Base-by-base conservation (phyloP, 1,284 basidiomycete species). In the Cryptococcus deneoformans region DNA sequence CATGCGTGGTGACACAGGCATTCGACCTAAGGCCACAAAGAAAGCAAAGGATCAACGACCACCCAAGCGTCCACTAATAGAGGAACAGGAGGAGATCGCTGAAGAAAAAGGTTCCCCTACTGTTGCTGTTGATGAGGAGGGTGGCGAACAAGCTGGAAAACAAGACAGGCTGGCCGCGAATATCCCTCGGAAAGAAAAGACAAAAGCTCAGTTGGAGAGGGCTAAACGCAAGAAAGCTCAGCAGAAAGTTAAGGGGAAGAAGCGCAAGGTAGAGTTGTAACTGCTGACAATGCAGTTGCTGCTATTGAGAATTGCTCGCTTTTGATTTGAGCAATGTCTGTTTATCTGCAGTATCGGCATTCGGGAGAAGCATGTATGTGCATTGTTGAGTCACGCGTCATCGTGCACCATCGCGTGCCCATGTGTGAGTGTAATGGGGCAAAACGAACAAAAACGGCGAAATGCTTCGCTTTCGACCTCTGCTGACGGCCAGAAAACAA, bases 151-250 rank as follows among this genome's bases (percentile, higher is more conserved):
- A 46, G 45, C 12, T 10, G 24, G 12, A 35, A 29, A 35, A 5
- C 20, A 29, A 47, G 20, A 14, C 6, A 29, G 3, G 9, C 7
- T 9, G 46, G 46, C 12, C 16, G 34, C 4, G 46, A 47, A 29
- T 29, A 29, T 29, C 29, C 3, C 3, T 29, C 29, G 29, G 29
- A 29, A 14, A 11, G 59, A 50, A 44, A 72, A 72, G 62, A 73
- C 73, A 2, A 54, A 46, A 9, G 74, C 74, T 8, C 74, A 76
- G 58, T 44, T 63, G 34, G 70, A 73, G 56, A 59, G 74, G 35
- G 62, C 58, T 1, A 60, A 61, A 51, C 52, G 74, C 44, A 76
- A 76, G 68, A 76, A 75, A 65, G 58, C 67, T 55, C 59, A 54
- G 39, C 72, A 75, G 59, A 58, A 60, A 34, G 53, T 44, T 16